phyloP scores from a whole-genome alignment of 352 stramenopile genomes.

The Halophytophthora batemanensis region DNA sequence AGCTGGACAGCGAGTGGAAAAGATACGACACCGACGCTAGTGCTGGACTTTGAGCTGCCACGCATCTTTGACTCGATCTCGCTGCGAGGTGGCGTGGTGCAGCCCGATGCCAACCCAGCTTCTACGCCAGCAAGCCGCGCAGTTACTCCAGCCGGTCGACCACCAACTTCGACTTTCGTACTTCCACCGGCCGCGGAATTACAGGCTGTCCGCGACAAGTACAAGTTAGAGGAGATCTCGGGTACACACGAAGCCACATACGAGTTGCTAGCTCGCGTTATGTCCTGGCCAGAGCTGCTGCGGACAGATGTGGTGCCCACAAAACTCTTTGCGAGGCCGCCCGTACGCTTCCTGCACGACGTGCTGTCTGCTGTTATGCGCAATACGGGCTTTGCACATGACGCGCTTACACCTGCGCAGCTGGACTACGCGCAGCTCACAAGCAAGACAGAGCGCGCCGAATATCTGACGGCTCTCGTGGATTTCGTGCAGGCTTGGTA shows the following conservation, averaged over 20 bases:
- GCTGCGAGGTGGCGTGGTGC: conserved; percentile 54
- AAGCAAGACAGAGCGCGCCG: conserved; percentile 68
- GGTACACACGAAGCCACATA: conserved; percentile 67
- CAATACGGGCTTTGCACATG: conserved; percentile 54
- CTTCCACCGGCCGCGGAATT: conserved; percentile 39
- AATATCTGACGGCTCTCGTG: conserved; percentile 75
- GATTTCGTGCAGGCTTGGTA: conserved; percentile 71
- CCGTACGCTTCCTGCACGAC: conserved; percentile 80
- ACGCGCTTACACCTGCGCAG: conserved; percentile 31
- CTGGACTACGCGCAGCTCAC: conserved; percentile 61
- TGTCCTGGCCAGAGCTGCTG: conserved; percentile 78
- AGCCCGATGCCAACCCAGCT: conserved; percentile 5
- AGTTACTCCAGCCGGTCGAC: neutral
- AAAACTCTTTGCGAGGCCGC: conserved; percentile 75
- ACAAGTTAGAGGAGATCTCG: conserved; percentile 40
- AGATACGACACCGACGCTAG: conserved; percentile 49
- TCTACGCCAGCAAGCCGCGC: conserved; percentile 5
- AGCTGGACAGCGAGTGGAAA: conserved; percentile 58
- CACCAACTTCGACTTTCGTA: conserved; percentile 35
- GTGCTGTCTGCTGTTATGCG: conserved; percentile 65
- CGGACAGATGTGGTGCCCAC: conserved; percentile 61
- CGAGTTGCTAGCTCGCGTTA: conserved; percentile 55
- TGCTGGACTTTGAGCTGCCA: conserved; percentile 72
- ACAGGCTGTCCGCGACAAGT: conserved; percentile 26
- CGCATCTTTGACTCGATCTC: conserved; percentile 58